Percentiles rank a stretch among this genome's conserved stretches.
These are phyloP conservation scores for Tagetes erecta DNA, from an alignment of 129 eudicot genomes.

Conservation along the genomic window DNA sequence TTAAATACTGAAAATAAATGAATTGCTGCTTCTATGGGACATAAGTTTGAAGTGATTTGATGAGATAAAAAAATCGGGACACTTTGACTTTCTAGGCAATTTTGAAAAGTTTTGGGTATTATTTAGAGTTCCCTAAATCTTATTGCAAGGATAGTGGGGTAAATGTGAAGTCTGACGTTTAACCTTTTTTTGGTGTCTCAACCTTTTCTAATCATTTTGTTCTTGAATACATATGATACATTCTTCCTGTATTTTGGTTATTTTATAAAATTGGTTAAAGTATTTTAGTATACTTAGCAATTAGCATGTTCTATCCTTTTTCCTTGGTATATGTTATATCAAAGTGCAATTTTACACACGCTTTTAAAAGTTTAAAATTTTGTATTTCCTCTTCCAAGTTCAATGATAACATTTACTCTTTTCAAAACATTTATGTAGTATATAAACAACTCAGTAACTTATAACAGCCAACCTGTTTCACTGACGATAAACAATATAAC, in stretches of 20 bases:
- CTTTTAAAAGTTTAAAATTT: neutral
- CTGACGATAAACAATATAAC: neutral
- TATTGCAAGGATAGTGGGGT: neutral
- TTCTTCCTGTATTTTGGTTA: neutral
- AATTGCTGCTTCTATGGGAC: slow-evolving; percentile 1
- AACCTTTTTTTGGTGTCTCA: neutral
- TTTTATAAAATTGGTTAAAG: neutral
- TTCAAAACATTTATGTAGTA: neutral
- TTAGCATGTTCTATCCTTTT: neutral
- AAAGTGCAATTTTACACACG: neutral
- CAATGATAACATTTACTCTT: neutral
- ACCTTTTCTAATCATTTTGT: neutral
- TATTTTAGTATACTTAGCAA: neutral
- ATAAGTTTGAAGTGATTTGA: neutral
- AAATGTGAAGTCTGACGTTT: neutral
- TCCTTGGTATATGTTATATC: neutral
- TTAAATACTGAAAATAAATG: neutral
- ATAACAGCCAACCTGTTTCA: neutral
- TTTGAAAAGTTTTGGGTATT: neutral
- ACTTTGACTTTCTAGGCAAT: neutral
- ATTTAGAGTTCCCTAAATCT: neutral
- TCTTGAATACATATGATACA: neutral
- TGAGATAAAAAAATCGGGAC: neutral
- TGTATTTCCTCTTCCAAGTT: neutral
- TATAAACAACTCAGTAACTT: neutral